phyloP scores from a whole-genome alignment of 2,329 filamentous ascomycete genomes.

The Chaetomium sp. region DNA sequence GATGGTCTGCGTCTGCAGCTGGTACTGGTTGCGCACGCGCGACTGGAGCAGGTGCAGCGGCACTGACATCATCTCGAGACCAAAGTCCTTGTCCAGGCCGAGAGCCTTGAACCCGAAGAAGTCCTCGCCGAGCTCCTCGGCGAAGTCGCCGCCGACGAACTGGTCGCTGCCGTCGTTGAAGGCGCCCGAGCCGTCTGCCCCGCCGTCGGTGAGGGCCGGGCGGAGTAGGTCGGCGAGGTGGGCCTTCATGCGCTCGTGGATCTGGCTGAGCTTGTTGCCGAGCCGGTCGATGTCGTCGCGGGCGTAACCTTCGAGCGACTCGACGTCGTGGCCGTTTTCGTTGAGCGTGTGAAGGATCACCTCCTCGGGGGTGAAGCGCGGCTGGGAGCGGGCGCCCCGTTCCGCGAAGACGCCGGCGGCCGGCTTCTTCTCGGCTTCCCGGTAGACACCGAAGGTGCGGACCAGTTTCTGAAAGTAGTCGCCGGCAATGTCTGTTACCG shows the following conservation, averaged over 20 bases:
- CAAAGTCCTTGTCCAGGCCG: slow-evolving; percentile 88
- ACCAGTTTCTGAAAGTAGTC: slow-evolving; percentile 88
- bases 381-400: slow-evolving; percentile 53
- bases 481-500: slow-evolving; percentile 83
- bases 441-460: slow-evolving; percentile 77
- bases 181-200: slow-evolving; percentile 80
- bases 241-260: slow-evolving; percentile 93
- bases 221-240: slow-evolving; percentile 92
- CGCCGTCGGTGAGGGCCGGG: slow-evolving; percentile 79
- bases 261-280: slow-evolving; percentile 72
- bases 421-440: slow-evolving; percentile 77
- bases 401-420: slow-evolving; percentile 46
- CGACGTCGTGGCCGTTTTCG: slow-evolving; percentile 81
- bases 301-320: slow-evolving; percentile 80
- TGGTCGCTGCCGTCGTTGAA: slow-evolving; percentile 98
- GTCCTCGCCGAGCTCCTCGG: slow-evolving; percentile 95
- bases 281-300: slow-evolving; percentile 92
- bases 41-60: slow-evolving; percentile 93
- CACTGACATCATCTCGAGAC: slow-evolving; percentile 82
- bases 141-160: slow-evolving; percentile 95
- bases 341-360: slow-evolving; percentile 82
- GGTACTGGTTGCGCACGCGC: slow-evolving; percentile 81
- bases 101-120: slow-evolving; percentile 98
- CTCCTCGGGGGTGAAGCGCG: slow-evolving; percentile 80
- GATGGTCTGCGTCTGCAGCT: slow-evolving; percentile 66